These are phyloP conservation scores for Betula pendula DNA, from an alignment of 306 rosid species.

Conservation along the genomic window DNA sequence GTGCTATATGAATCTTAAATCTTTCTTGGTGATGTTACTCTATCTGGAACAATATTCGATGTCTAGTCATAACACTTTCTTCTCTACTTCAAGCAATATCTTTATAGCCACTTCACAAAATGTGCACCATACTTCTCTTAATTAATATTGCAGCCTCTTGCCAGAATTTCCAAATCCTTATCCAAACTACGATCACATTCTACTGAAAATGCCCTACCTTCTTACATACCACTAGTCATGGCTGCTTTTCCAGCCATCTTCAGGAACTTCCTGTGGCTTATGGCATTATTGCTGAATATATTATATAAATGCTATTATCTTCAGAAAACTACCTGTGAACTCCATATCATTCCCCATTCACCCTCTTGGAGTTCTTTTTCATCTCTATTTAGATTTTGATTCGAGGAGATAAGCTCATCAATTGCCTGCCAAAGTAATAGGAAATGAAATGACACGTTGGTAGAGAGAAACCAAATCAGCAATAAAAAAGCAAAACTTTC, in stretches of 20 bases:
- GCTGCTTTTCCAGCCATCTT: not conserved
- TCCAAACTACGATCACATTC: too few relatives aligned
- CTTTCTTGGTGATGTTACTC: not conserved
- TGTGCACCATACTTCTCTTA: too few relatives aligned
- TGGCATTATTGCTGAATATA: too few relatives aligned
- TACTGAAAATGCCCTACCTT: too few relatives aligned
- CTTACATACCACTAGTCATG: too few relatives aligned
- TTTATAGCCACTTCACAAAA: too few relatives aligned
- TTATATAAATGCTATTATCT: not conserved
- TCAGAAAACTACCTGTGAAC: constrained; percentile 73
- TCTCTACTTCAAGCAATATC: too few relatives aligned
- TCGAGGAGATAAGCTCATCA: constrained; percentile 56
- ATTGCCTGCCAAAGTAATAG: constrained; percentile 59
- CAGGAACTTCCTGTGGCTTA: not conserved
- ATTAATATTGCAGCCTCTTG: too few relatives aligned
- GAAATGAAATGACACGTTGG: constrained; percentile 6
- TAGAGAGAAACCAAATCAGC: not conserved
- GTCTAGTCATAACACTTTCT: not conserved
- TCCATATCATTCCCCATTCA: constrained; percentile 93
- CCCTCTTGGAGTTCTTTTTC: constrained; percentile 75
- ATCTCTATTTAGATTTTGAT: constrained; percentile 34
- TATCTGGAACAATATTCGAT: not conserved
- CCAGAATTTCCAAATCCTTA: too few relatives aligned
- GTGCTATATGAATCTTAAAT: not conserved
- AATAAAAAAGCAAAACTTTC: not conserved